Evolutionary conservation across 306 rosid species (phyloP), one percentile per base, ranked within the genome.

Genomic region (Prunus kanzakura): DNA sequence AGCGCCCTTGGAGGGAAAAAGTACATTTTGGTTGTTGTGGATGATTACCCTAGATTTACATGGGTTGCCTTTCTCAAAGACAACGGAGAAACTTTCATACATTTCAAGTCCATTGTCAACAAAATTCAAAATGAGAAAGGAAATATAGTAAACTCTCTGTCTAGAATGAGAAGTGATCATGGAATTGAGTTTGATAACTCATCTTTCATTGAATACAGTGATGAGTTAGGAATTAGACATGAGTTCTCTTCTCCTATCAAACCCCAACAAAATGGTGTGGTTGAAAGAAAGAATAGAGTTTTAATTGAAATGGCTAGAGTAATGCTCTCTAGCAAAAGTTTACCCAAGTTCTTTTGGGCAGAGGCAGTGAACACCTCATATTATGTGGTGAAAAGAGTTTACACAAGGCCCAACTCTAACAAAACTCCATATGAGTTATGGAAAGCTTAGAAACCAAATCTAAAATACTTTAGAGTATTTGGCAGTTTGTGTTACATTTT

Each of bases 121-220:
- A n/a, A 11, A 7, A 3, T 65, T 0, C 0, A 7, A 8, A 35
- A 16, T 43, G 70, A 38, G 13, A 65, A 65, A 19, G 6, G 11
- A 0, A 7, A 11, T 9, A 1, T 0, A 16, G 13, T 2, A 0
- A 1, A 15, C 2, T 15, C 3, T 0, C n/a, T 65, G 6, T 2
- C 7, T 1, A 1, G 70, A 3, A 8, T 65, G 1, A 32, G 50
- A 0, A 13, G 25, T 35, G 50, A 65, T 8, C 43, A 65, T 38
- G 51, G 51, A 18, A 35, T 2, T 6, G 25, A 65, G 16, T 65
- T 65, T 19, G n/a, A 38, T 2, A 65, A 65, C 0, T 1, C 13
- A 2, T 0, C 0, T 1, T 65, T 32, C 5, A 1, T n/a, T 16
- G 7, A 38, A 0, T 65, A n/a, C 1, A 38, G 14, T 19, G 2